Conservation (phyloP, 2,329 filamentous ascomycete species). For the Fusarium sp. region DNA sequence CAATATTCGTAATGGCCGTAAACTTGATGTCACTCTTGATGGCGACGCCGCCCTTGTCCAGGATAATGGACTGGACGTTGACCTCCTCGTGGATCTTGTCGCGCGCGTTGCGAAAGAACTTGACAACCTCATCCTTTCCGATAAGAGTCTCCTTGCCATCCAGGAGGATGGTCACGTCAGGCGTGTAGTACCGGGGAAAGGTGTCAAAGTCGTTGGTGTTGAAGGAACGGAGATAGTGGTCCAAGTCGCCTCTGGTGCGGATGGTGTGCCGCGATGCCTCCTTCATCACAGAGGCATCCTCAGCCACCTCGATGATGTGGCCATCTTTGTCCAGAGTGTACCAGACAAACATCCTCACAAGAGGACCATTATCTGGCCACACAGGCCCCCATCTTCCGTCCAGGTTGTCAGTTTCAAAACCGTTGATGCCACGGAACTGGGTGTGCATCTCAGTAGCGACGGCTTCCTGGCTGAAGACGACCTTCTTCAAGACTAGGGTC, state of each 20-base stretch:
- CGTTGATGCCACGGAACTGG: background rate
- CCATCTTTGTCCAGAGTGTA: background rate
- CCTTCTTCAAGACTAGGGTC: background rate
- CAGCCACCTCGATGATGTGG: background rate
- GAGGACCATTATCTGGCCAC: background rate
- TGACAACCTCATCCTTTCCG: background rate
- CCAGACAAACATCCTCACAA: conserved; percentile 1
- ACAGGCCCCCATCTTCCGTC: background rate
- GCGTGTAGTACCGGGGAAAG: background rate
- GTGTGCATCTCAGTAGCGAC: background rate
- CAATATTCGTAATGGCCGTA: background rate
- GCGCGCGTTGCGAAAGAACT: background rate
- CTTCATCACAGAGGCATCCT: background rate
- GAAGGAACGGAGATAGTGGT: background rate
- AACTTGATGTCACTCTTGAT: background rate
- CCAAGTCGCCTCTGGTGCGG: background rate
- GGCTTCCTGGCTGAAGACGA: background rate
- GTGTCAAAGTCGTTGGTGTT: background rate
- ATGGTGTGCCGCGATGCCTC: background rate
- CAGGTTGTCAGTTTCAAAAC: background rate
- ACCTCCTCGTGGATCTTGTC: background rate
- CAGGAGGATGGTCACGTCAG: background rate
- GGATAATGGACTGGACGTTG: background rate
- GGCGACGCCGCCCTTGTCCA: background rate
- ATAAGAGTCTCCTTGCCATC: background rate